Percentiles rank a stretch among this genome's conserved stretches.
phyloP scores from a whole-genome alignment of 768 basidiomycete species.

The Amanita polypyramis region DNA sequence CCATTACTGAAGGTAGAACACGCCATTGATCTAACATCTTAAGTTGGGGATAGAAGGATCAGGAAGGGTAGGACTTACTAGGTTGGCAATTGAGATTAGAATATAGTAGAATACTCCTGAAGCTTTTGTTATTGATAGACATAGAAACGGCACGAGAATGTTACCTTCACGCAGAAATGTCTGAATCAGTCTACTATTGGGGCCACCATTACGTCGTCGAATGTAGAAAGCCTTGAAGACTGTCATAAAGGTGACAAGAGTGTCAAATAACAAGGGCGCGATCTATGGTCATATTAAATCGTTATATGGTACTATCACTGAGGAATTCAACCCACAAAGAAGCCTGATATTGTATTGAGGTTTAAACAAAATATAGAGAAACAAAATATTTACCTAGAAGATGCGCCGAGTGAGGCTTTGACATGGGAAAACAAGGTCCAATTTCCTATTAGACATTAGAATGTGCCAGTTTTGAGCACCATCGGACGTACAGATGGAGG shows the following conservation, averaged over 20 bases:
- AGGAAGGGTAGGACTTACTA: constrained; percentile 26
- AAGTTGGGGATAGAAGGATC: neutral
- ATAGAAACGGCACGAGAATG: constrained; percentile 6
- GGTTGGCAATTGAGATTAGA: constrained; percentile 77
- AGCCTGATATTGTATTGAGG: constrained; percentile 25
- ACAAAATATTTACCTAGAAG: constrained; percentile 49
- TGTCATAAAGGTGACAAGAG: constrained; percentile 72
- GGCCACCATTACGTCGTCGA: constrained; percentile 62
- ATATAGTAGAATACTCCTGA: constrained; percentile 78
- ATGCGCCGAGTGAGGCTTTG: constrained; percentile 77
- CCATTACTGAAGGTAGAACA: constrained; percentile 75
- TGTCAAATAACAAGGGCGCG: constrained; percentile 74
- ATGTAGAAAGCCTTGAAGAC: constrained; percentile 72
- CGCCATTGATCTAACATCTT: constrained; percentile 52
- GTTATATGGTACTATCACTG: neutral
- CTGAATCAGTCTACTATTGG: constrained; percentile 71
- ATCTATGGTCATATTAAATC: constrained; percentile 33
- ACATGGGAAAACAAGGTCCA: constrained; percentile 74
- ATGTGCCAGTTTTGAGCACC: neutral
- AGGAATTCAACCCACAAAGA: constrained; percentile 37
- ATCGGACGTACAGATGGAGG: constrained; percentile 42
- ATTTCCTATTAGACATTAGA: constrained; percentile 20
- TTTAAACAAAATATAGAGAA: constrained; percentile 3
- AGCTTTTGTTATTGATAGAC: constrained; percentile 1
- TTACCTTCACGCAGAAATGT: constrained; percentile 76